Evolutionary conservation across 176 grass and related monocot species (phyloP).

Genomic region (bread wheat (Triticum aestivum)): IWGSC_CS_RefSeq_v2.1 NC_057805.1:489256481-489256980

Average conservation of each 20-base stretch:
- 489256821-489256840: constrained; percentile 15
- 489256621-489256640: constrained; percentile 9
- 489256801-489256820: background rate
- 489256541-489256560: constrained; percentile 26
- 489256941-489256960: constrained; percentile 1
- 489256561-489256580: background rate
- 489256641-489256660: constrained; percentile 16
- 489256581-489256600: constrained; percentile 20
- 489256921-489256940: background rate
- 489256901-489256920: background rate
- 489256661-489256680: constrained; percentile 27
- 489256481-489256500: constrained; percentile 68
- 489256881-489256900: background rate
- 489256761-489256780: constrained; percentile 18
- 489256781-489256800: constrained; percentile 29
- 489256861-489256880: constrained; percentile 19
- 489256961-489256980: background rate
- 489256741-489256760: constrained; percentile 18
- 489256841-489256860: background rate
- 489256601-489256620: constrained; percentile 11
- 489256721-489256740: constrained; percentile 19
- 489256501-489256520: background rate
- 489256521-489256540: background rate
- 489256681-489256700: constrained; percentile 43
- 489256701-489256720: constrained; percentile 23